A percentile compares a stretch with the other conserved stretches of the same genome.
Conservation (phyloP, 176 grass and related monocot genomes). For the Cenchrus fungigraminus region DNA sequence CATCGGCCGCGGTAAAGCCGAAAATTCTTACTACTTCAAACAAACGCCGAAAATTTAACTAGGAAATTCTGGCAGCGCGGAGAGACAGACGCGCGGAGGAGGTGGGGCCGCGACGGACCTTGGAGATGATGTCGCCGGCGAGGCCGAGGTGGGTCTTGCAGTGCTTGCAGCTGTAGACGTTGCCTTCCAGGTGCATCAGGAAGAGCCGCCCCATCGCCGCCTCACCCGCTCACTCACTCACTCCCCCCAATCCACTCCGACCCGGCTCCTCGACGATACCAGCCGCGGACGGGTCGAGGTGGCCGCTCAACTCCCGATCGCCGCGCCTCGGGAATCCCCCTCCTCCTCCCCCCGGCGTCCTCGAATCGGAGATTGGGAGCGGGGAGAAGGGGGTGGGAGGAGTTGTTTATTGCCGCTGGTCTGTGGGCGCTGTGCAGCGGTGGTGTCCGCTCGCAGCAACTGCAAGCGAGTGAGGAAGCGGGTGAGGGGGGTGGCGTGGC, state of each 20-base stretch:
- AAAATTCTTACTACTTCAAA: background rate
- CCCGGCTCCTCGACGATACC: slow-evolving; percentile 2
- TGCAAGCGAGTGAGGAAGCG: slow-evolving; percentile 1
- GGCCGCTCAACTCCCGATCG: slow-evolving; percentile 31
- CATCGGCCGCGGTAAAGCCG: background rate
- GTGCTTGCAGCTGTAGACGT: slow-evolving; percentile 92
- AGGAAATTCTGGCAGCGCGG: background rate
- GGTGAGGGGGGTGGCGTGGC: background rate
- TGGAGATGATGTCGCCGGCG: slow-evolving; percentile 73
- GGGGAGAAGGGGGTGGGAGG: background rate
- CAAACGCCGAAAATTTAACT: background rate
- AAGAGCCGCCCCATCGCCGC: slow-evolving; percentile 73
- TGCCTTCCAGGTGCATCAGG: slow-evolving; percentile 74
- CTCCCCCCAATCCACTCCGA: background rate
- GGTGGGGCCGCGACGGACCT: slow-evolving; percentile 38
- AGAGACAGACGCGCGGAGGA: background rate
- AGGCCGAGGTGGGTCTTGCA: slow-evolving; percentile 70
- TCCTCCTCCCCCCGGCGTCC: background rate
- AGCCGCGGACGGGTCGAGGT: slow-evolving; percentile 6
- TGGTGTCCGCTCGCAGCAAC: background rate
- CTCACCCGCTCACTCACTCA: background rate
- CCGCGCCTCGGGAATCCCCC: background rate
- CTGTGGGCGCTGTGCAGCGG: background rate
- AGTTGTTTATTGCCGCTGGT: background rate
- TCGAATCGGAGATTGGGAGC: slow-evolving; percentile 28